Evolutionary conservation across 2,329 filamentous ascomycete genomes (phyloP), one percentile per base, ranked within the genome.

Genomic region (Rutstroemia sp.): DNA sequence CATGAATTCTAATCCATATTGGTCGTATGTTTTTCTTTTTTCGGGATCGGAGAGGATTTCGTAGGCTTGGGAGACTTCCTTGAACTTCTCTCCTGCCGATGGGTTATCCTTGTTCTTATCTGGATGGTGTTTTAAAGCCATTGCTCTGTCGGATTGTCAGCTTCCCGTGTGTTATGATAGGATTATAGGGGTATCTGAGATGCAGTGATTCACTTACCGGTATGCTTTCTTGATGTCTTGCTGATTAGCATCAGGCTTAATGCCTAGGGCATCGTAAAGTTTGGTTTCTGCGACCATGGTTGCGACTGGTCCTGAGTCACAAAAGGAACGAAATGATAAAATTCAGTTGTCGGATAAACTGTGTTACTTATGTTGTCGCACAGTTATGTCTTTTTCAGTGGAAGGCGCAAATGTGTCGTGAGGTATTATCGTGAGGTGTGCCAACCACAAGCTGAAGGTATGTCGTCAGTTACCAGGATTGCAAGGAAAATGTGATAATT

Each of bases 161-260:
- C 41, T 50, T 38, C 37, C 12, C 27, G 14, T 52, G 10, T 30
- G 7, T 37, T 23, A n/a, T 23, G 16, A 27, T 17, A 27, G 10
- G 9, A 10, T 34, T 12, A 34, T 34, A 34, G 30, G 19, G 4
- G 14, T 34, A 12, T 42, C 21, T 23, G 19, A 47, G 27, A 23
- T 25, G 12, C 45, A 49, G 30, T 42, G 39, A 42, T 46, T 53
- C 17, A 66, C 81, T 73, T 84, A 89, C 86, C 88, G 82, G 73
- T 96, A 96, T 57, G 85, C 94, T 72, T 97, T 99, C 73, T 96
- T 97, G 71, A 99, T 95, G 63, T 97, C 92, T 69, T 96, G 92
- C 73, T 95, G 89, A 23, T 84, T 80, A 23, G 92, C 90, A 59
- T 84, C 82, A 39, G 92, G 82, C 71, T 89, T 87, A 73, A 96